Evolutionary conservation across 2,329 filamentous ascomycete species (phyloP).

Genomic region (Fusarium sp.): DNA sequence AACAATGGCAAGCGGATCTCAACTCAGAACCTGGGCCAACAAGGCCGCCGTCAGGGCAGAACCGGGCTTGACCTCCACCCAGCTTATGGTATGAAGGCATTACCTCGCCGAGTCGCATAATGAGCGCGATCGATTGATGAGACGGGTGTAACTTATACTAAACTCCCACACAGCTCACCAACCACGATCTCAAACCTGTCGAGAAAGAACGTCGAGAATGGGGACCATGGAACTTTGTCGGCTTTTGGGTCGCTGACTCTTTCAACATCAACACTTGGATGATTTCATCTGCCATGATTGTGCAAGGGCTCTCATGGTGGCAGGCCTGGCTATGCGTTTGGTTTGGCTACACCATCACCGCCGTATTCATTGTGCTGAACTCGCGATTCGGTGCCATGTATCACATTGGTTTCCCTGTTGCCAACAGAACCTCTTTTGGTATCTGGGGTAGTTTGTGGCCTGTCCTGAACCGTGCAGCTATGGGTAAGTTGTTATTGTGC

Average conservation of each 20-base stretch:
- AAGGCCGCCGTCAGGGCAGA: slow-evolving; percentile 79
- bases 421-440: slow-evolving; percentile 80
- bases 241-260: slow-evolving; percentile 85
- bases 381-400: slow-evolving; percentile 87
- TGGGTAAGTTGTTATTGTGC: slow-evolving; percentile 57
- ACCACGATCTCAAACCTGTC: slow-evolving; percentile 83
- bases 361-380: slow-evolving; percentile 77
- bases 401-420: slow-evolving; percentile 89
- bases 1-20: slow-evolving; percentile 48
- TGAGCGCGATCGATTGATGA: slow-evolving; percentile 7
- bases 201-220: slow-evolving; percentile 83
- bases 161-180: slow-evolving; percentile 67
- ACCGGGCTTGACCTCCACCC: slow-evolving; percentile 77
- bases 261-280: slow-evolving; percentile 96
- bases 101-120: neutral
- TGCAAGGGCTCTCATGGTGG: slow-evolving; percentile 85
- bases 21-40: slow-evolving; percentile 55
- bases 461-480: slow-evolving; percentile 86
- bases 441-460: slow-evolving; percentile 92
- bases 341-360: slow-evolving; percentile 83
- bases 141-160: slow-evolving; percentile 17
- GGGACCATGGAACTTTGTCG: slow-evolving; percentile 88
- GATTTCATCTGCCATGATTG: slow-evolving; percentile 86
- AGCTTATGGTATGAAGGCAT: slow-evolving; percentile 72
- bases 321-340: slow-evolving; percentile 90